Evolutionary conservation across 2,329 filamentous ascomycete genomes (phyloP).

Genomic region (Lachnellula hyalina): DNA sequence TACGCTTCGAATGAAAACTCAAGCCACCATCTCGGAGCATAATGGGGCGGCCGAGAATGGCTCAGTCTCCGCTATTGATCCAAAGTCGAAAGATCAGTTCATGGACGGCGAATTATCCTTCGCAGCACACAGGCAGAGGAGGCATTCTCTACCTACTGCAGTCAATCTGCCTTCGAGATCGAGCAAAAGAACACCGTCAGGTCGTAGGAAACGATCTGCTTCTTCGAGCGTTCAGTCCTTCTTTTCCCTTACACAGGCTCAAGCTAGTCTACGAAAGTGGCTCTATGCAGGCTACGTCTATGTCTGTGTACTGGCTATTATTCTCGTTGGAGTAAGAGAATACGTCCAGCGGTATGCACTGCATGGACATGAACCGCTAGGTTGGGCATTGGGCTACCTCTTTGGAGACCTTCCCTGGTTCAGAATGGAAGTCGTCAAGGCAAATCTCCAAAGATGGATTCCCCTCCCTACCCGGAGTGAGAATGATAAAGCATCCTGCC

Average conservation of each 20-base stretch:
- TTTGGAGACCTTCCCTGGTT: conserved; percentile 73
- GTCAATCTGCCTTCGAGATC: conserved; percentile 31
- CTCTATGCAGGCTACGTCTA: conserved; percentile 79
- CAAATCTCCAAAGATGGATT: conserved; percentile 70
- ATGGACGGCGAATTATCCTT: conserved; percentile 33
- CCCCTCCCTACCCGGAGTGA: conserved; percentile 52
- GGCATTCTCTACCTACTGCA: conserved; percentile 49
- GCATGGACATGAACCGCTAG: conserved; percentile 70
- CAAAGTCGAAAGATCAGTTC: conserved; percentile 10
- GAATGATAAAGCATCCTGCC: conserved; percentile 37
- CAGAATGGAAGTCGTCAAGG: conserved; percentile 63
- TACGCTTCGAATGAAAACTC: conserved; percentile 16
- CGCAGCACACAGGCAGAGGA: conserved; percentile 22
- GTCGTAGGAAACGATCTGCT: conserved; percentile 59
- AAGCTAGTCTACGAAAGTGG: conserved; percentile 76
- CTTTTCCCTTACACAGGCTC: conserved; percentile 70
- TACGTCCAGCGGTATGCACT: conserved; percentile 67
- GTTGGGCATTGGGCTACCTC: conserved; percentile 88
- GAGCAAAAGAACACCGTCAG: conserved; percentile 48
- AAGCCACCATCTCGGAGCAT: conserved; percentile 10
- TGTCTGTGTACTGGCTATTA: conserved; percentile 54
- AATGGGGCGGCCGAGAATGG: conserved; percentile 12
- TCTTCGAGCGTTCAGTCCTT: conserved; percentile 66
- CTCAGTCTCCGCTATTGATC: conserved; percentile 21
- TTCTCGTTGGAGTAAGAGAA: conserved; percentile 65